Conservation (phyloP, 202 grass and related monocot genomes). For the Carex sylvatica region DNA sequence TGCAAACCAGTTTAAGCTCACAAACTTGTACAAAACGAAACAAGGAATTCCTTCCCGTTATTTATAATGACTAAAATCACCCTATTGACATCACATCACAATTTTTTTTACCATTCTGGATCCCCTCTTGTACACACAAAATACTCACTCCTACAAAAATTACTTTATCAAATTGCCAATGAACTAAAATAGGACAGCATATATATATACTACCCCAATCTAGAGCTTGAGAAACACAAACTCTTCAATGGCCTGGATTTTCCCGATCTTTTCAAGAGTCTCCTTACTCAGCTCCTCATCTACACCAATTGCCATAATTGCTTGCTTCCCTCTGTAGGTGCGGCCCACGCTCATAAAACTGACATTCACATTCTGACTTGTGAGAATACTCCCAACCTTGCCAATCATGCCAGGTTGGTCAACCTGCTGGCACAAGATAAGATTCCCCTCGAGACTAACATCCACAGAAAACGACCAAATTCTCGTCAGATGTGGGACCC, state of each 20-base stretch:
- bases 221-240: conserved; percentile 79
- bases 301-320: conserved; percentile 84
- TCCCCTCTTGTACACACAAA: conserved; percentile 2
- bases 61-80: background rate
- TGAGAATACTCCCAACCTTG: conserved; percentile 68
- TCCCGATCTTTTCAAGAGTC: conserved; percentile 59
- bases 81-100: background rate
- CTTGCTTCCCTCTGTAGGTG: conserved; percentile 62
- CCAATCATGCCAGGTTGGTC: conserved; percentile 77
- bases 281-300: conserved; percentile 71
- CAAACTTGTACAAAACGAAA: background rate
- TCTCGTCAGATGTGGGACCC: conserved; percentile 53
- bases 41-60: background rate
- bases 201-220: conserved; percentile 12
- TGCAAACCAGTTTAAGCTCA: background rate
- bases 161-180: background rate
- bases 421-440: conserved; percentile 70
- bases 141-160: background rate
- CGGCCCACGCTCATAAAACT: conserved; percentile 84
- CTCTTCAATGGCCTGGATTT: conserved; percentile 57
- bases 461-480: conserved; percentile 59
- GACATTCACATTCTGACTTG: conserved; percentile 62
- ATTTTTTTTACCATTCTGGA: background rate
- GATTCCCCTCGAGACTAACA: conserved; percentile 66
- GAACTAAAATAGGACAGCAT: background rate